Percentiles rank a stretch among this genome's conserved stretches.
Evolutionary conservation across 495 filamentous ascomycete species (phyloP).

Genomic region (Annulohypoxylon moriforme): DNA sequence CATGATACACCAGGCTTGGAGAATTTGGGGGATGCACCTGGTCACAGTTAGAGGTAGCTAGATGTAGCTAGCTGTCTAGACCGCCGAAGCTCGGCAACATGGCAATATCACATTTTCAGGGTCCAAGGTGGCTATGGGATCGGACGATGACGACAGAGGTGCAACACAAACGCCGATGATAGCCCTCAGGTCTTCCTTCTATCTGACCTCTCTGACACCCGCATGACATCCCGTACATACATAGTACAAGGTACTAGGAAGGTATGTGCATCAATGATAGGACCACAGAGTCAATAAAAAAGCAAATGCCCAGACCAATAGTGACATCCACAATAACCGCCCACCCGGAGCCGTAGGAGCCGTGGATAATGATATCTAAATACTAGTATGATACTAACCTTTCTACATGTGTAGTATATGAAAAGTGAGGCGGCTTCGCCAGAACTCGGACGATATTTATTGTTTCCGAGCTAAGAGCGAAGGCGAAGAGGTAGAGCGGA

Average conservation of each 20-base stretch:
- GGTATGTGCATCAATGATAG: slow-evolving; percentile 31
- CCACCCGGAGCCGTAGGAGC: neutral
- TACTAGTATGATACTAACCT: neutral
- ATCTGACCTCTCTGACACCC: slow-evolving; percentile 24
- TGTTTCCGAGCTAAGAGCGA: slow-evolving; percentile 39
- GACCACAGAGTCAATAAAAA: slow-evolving; percentile 10
- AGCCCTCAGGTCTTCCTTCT: slow-evolving; percentile 13
- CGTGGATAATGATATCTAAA: neutral
- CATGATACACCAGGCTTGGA: slow-evolving; percentile 22
- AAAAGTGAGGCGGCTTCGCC: slow-evolving; percentile 17
- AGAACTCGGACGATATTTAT: slow-evolving; percentile 20
- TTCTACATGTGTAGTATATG: neutral
- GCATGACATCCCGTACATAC: neutral
- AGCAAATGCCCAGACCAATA: slow-evolving; percentile 23
- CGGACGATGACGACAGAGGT: slow-evolving; percentile 41
- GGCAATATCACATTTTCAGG: slow-evolving; percentile 24
- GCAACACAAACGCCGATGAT: slow-evolving; percentile 42
- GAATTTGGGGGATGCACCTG: slow-evolving; percentile 28
- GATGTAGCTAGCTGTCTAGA: neutral
- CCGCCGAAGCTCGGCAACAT: slow-evolving; percentile 36
- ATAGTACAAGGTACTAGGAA: slow-evolving; percentile 7
- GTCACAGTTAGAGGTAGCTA: slow-evolving; percentile 3
- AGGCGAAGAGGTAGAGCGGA: slow-evolving; percentile 17
- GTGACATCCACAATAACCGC: neutral
- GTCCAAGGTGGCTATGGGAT: slow-evolving; percentile 28